Conservation (phyloP, 2,329 filamentous ascomycete species). For the Dactylella cylindrospora region DNA sequence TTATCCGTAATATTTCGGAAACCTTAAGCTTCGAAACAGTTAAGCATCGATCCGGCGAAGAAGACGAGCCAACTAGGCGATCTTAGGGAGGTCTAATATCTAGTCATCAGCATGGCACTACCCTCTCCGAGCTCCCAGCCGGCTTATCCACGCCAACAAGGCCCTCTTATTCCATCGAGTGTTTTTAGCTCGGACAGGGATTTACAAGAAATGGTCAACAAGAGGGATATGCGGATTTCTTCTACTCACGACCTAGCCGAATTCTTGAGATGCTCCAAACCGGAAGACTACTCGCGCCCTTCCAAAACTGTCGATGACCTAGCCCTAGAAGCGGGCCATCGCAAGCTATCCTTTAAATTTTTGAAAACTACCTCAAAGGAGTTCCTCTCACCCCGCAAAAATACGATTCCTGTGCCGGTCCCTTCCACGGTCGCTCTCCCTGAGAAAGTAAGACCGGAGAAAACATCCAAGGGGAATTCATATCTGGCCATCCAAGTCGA, state of each 20-base stretch:
- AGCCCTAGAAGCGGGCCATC: conserved; percentile 16
- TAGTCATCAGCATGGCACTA: conserved; percentile 14
- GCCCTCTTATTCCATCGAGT: conserved; percentile 30
- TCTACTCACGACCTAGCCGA: conserved; percentile 48
- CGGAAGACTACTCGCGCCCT: conserved; percentile 45
- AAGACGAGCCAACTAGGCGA: background rate
- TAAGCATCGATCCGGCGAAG: too few species aligned
- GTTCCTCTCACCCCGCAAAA: conserved; percentile 30
- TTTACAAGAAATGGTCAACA: conserved; percentile 35
- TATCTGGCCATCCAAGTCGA: conserved; percentile 49
- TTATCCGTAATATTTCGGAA: too few species aligned
- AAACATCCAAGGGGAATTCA: conserved; percentile 46
- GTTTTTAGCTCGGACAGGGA: conserved; percentile 40
- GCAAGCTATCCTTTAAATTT: conserved; percentile 42
- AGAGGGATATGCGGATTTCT: conserved; percentile 39
- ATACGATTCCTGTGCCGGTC: conserved; percentile 13
- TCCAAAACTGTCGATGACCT: conserved; percentile 43
- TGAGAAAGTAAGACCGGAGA: conserved; percentile 31
- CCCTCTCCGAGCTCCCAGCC: conserved; percentile 35
- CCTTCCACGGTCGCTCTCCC: conserved; percentile 24
- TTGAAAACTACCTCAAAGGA: conserved; percentile 47
- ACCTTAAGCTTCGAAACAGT: too few species aligned
- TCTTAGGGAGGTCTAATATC: too few species aligned
- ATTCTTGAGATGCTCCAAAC: conserved; percentile 47
- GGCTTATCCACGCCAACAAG: conserved; percentile 34